Evolutionary conservation across 768 basidiomycete species (phyloP).

Genomic region (Hypsizygus marmoreus): DNA sequence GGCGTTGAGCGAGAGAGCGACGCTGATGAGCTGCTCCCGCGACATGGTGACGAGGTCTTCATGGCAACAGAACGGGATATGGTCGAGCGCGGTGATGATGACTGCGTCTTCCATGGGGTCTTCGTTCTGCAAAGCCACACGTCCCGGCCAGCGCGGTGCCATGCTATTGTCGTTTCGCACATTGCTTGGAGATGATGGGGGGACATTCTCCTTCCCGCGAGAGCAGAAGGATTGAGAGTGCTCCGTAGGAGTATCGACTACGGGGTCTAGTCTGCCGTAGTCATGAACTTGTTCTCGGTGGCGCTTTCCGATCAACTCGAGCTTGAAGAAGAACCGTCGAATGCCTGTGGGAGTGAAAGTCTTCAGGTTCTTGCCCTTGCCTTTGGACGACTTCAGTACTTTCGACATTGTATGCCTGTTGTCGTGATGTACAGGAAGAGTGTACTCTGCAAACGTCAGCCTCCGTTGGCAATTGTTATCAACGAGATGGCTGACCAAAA

Average conservation of each 20-base stretch:
- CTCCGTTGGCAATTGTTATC: no score
- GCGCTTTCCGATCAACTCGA: conserved; percentile 31
- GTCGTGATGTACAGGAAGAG: no score
- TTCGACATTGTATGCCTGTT: conserved; percentile 10
- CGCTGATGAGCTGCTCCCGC: conserved; percentile 49
- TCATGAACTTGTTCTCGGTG: conserved; percentile 8
- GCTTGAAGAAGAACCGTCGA: conserved; percentile 43
- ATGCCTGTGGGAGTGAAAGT: conserved; percentile 21
- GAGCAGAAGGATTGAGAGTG: conserved; percentile 5
- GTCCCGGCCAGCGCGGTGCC: conserved; percentile 20
- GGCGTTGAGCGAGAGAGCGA: conserved; percentile 56
- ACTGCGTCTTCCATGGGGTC: conserved; percentile 54
- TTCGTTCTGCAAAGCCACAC: conserved; percentile 64
- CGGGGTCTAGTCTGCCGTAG: conserved; percentile 23
- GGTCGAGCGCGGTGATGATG: conserved; percentile 61
- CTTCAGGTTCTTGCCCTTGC: neutral
- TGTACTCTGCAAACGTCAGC: no score
- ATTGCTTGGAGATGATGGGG: neutral
- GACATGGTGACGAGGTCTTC: conserved; percentile 71
- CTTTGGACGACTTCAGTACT: conserved; percentile 6
- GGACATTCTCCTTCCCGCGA: conserved; percentile 7
- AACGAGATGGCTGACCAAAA: no score
- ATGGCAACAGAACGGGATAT: conserved; percentile 71
- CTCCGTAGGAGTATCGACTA: conserved; percentile 26
- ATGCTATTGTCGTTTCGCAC: neutral